phyloP scores from a whole-genome alignment of 805 yeast species.

The Groenewaldozyma tartarivorans region DNA sequence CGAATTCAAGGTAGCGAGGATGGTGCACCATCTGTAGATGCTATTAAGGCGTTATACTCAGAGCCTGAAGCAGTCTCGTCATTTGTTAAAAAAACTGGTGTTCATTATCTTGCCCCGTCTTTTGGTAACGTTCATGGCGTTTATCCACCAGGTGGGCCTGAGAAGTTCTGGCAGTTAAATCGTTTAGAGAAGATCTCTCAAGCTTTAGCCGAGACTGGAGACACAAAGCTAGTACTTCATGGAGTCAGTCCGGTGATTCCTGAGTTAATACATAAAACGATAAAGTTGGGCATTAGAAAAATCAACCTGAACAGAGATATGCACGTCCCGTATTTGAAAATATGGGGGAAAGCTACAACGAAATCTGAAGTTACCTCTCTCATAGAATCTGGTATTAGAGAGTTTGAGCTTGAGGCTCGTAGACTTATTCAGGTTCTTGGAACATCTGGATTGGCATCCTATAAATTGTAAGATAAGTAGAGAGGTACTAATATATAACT shows the following conservation, averaged over 20 bases:
- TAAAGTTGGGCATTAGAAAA: constrained; percentile 27
- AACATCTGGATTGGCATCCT: constrained; percentile 21
- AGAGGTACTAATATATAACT: no score
- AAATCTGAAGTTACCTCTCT: constrained; percentile 23
- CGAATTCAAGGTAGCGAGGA: constrained; percentile 33
- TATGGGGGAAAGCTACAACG: constrained; percentile 10
- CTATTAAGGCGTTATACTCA: constrained; percentile 26
- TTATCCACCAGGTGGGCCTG: constrained; percentile 29
- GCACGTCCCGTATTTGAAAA: constrained; percentile 20
- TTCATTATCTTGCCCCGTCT: constrained; percentile 31
- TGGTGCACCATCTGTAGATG: constrained; percentile 24
- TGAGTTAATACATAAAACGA: constrained; percentile 21
- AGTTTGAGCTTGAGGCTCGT: constrained; percentile 24
- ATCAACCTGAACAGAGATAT: constrained; percentile 28
- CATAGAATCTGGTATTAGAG: constrained; percentile 21
- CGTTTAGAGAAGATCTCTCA: constrained; percentile 15
- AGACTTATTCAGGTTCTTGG: constrained; percentile 24
- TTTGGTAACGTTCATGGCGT: constrained; percentile 33
- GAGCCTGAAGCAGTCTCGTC: constrained; percentile 27
- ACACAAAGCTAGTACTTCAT: constrained; percentile 28
- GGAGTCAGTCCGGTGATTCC: constrained; percentile 28
- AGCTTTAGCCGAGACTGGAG: constrained; percentile 14
- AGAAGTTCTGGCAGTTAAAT: constrained; percentile 24
- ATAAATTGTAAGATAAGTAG: constrained; percentile 18
- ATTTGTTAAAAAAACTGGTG: constrained; percentile 27